These are phyloP conservation scores for Ophiostoma populinum DNA, from an alignment of 2,329 filamentous ascomycete species.

Conservation along the genomic window DNA sequence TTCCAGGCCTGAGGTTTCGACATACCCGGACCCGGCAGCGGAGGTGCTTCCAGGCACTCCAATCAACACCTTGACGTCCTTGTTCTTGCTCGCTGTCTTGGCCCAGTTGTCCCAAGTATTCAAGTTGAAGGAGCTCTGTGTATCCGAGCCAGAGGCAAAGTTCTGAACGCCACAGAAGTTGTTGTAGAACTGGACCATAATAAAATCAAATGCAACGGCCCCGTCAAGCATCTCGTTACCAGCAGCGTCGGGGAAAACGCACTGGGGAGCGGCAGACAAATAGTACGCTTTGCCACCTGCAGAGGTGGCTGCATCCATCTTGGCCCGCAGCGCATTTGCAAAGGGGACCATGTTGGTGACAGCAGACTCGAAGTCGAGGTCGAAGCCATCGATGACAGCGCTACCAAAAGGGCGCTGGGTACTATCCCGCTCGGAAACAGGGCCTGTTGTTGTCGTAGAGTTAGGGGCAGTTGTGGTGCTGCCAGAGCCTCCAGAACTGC, in stretches of 20 bases:
- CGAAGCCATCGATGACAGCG: constrained; percentile 54
- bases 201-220: constrained; percentile 37
- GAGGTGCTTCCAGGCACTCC: constrained; percentile 37
- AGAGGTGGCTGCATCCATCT: constrained; percentile 32
- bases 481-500: too few relatives aligned
- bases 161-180: constrained; percentile 44
- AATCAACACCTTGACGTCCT: constrained; percentile 41
- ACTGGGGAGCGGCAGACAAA: constrained; percentile 52
- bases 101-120: constrained; percentile 50
- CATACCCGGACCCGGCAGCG: constrained; percentile 39
- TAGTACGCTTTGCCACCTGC: constrained; percentile 34
- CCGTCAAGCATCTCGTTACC: constrained; percentile 38
- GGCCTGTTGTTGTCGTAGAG: too few relatives aligned
- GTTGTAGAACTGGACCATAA: constrained; percentile 53
- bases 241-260: constrained; percentile 44
- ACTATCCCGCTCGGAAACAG: too few relatives aligned
- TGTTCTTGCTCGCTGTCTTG: constrained; percentile 36
- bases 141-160: constrained; percentile 25
- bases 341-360: constrained; percentile 44
- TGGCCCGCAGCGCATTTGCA: constrained; percentile 34
- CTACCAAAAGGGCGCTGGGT: constrained; percentile 52
- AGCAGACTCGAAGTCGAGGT: constrained; percentile 54
- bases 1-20: constrained; percentile 27
- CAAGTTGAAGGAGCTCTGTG: constrained; percentile 42
- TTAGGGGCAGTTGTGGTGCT: too few relatives aligned